Percentiles rank a stretch among this genome's conserved stretches.
Evolutionary conservation across 176 grass and related monocot genomes (phyloP).

Genomic region (Aechmea fasciata): DNA sequence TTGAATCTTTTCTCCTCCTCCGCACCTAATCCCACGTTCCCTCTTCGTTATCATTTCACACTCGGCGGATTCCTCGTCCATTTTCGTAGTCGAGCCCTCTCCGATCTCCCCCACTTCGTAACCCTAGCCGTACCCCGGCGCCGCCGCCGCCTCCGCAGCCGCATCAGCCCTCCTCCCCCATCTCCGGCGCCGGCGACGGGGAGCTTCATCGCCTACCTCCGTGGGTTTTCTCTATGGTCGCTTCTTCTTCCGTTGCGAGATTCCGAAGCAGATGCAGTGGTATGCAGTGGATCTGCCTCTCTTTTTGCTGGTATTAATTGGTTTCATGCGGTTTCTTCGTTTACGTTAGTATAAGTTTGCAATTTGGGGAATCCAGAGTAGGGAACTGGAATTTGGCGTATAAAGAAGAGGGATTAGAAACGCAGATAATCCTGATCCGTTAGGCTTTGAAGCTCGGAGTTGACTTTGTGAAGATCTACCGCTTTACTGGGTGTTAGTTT

Average conservation of each 20-base stretch:
- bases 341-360: neutral
- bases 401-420: neutral
- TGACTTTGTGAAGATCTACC: neutral
- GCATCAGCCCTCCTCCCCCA: neutral
- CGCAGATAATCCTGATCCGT: too few relatives aligned
- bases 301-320: neutral
- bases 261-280: neutral
- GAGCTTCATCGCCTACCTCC: neutral
- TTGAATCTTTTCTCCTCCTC: too few relatives aligned
- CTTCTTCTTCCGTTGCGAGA: neutral
- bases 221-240: neutral
- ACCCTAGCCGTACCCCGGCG: neutral
- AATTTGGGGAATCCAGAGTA: neutral
- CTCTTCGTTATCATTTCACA: too few relatives aligned
- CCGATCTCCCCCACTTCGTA: too few relatives aligned
- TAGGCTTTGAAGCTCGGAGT: neutral
- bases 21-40: too few relatives aligned
- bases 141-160: neutral
- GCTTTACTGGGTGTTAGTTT: too few relatives aligned
- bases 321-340: neutral
- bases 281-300: neutral
- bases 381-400: neutral
- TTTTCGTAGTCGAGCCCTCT: too few relatives aligned
- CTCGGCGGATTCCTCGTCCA: too few relatives aligned
- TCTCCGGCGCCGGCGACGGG: neutral